Evolutionary conservation across 768 basidiomycete species (phyloP), one percentile per base, ranked within the genome.

Genomic region (Lactarius psammicola): DNA sequence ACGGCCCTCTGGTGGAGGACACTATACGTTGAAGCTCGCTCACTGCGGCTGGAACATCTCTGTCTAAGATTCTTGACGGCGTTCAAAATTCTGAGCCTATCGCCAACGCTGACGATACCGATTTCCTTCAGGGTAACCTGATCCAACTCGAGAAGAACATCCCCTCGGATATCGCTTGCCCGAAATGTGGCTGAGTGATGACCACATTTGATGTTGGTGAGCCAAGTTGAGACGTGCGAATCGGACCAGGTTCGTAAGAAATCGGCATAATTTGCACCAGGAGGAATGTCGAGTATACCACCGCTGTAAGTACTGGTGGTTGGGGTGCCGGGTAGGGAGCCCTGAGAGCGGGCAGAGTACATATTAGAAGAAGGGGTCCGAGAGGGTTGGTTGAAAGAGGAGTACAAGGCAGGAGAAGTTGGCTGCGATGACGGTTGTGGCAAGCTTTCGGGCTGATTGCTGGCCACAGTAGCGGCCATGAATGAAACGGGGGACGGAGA

Each of bases 111-210:
- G 36, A 81, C 71, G 33, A 99, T 84, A 17, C 90, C 90, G 86
- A 98, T 92, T 77, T 99, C 97, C 74, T 88, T 92, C 58, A 99
- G 78, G 2, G 87, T 89, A 8, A 79, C 76, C 75, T 95, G 92
- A 73, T 98, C 96, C 54, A 98, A 79, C 68, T 99, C 97, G 58
- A 98, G 81, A 20, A 99, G 78, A 26, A 99, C 87, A 73, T 93
- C 90, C 6, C 96, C 95, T 59, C 93, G 79, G 71, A 99, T 96
- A 73, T 99, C 96, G 78, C 96, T 91, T 4, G 83, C 81, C 56
- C 81, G 84, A 79, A 99, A 99, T 0, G 82, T 80, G 9, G 80
- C 76, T 11, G 87, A 85, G 72, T 88, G 89, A 44, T 81, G 80
- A 0, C 78, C 82, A 71, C 94, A 94, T 72, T 86, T 90, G 71